These are phyloP conservation scores for Cyberlindnera amylophila DNA, from an alignment of 805 yeast species.

Conservation along the genomic window DNA sequence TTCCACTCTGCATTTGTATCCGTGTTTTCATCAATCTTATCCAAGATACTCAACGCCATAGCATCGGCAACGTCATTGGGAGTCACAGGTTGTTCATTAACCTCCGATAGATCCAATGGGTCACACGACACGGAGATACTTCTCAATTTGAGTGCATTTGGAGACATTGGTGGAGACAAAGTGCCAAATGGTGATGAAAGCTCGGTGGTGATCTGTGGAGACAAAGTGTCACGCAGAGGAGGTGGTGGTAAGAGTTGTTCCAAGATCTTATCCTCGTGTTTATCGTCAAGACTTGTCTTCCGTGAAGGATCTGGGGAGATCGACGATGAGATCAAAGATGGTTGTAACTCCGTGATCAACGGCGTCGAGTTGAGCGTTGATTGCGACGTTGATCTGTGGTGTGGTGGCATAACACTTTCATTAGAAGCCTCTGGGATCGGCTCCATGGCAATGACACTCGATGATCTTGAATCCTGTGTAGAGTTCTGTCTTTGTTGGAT, in stretches of 20 bases:
- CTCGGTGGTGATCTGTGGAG: conserved; percentile 5
- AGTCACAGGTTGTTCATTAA: conserved; percentile 1
- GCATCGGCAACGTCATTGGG: conserved; percentile 27
- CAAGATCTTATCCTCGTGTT: conserved; percentile 1
- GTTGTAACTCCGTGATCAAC: neutral
- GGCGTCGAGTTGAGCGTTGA: neutral
- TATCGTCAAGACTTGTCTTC: conserved; percentile 5
- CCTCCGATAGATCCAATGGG: conserved; percentile 14
- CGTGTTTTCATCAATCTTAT: conserved; percentile 21
- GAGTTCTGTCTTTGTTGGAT: conserved; percentile 3
- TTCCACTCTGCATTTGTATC: conserved; percentile 22
- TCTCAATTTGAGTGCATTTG: conserved; percentile 4
- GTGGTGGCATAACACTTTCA: neutral
- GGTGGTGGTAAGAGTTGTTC: conserved; percentile 15
- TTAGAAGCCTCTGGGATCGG: conserved; percentile 4
- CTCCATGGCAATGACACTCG: conserved; percentile 9
- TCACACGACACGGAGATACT: conserved; percentile 10
- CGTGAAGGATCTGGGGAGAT: conserved; percentile 2
- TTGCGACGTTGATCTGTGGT: conserved; percentile 2
- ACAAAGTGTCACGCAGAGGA: neutral
- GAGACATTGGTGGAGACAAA: conserved; percentile 16
- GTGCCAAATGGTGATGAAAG: conserved; percentile 6
- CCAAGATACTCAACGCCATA: conserved; percentile 27
- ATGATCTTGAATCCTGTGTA: conserved; percentile 5
- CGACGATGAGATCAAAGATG: neutral